phyloP scores from a whole-genome alignment of 1,139 yeast genomes.

The Geotrichum australiense region DNA sequence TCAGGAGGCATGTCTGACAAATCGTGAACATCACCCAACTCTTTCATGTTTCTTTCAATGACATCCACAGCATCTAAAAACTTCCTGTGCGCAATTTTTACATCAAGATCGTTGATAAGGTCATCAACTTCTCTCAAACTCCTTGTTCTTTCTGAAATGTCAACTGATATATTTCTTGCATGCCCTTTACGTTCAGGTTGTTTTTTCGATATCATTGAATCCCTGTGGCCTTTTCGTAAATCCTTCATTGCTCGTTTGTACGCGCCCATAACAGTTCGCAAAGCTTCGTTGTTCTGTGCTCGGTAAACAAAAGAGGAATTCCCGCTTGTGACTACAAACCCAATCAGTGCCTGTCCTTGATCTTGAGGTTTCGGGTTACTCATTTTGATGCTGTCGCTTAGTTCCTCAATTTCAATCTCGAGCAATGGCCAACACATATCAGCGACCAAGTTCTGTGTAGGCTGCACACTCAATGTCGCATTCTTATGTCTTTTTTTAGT shows the following conservation, averaged over 20 bases:
- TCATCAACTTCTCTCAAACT: conserved; percentile 52
- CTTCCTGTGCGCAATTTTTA: conserved; percentile 54
- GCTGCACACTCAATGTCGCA: conserved; percentile 17
- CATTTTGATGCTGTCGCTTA: conserved; percentile 20
- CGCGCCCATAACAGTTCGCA: conserved; percentile 49
- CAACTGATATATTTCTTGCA: conserved; percentile 18
- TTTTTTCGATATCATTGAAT: neutral
- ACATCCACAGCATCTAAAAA: conserved; percentile 50
- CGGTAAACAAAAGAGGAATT: conserved; percentile 54
- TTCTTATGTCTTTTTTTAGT: conserved; percentile 45
- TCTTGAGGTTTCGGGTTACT: conserved; percentile 29
- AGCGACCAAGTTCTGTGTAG: conserved; percentile 48
- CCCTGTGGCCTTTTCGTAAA: conserved; percentile 35
- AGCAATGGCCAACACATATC: conserved; percentile 73
- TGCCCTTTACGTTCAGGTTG: conserved; percentile 16
- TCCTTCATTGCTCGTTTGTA: conserved; percentile 62
- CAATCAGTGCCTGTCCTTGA: conserved; percentile 35
- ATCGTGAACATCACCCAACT: conserved; percentile 18
- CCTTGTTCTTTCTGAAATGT: conserved; percentile 20
- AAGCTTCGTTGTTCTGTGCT: conserved; percentile 57
- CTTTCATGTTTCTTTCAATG: conserved; percentile 31
- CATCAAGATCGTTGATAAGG: conserved; percentile 59
- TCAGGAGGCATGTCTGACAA: conserved; percentile 20
- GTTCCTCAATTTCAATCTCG: conserved; percentile 50
- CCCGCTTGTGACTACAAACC: conserved; percentile 33